Evolutionary conservation across 768 basidiomycete species (phyloP), one percentile per base, ranked within the genome.

Genomic region (Leccinum pellstonianum): DNA sequence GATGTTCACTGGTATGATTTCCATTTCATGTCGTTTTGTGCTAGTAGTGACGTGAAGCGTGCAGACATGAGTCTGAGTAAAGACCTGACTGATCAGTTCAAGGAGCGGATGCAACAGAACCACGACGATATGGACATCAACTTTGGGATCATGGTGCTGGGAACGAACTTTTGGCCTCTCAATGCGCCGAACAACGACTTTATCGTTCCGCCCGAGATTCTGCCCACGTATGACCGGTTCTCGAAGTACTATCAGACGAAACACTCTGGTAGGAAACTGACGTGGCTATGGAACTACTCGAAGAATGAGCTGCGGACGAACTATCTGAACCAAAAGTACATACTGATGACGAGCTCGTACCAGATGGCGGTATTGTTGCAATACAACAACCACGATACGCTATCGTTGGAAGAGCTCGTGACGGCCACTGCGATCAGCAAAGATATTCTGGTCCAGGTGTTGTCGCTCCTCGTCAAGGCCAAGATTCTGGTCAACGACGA

Each of bases 231-330:
- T 71, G 90, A 95, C 59, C 86, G 93, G 48, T 99, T 98, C 81
- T 85, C 87, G 62, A 86, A 87, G 61, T 98, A 94, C 79, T 98
- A 98, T 73, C 90, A 92, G 70, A 86, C 86, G 70, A 94, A 95
- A 74, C 93, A 96, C 73, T 91, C 89, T 3, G 96, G 95, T 14
- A 89, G 96, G 61, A 96, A 96, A 71, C 82, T 99, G 47, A 95
- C 93, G 0, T 99, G 96, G 96, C 77, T 98, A 10, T 99, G 97
- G 97, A 96, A 98, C 69, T 93, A 95, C 73, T 94, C 88, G 57
- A 96, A 96, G 79, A 95, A 95, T 76, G 97, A 99, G 72, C 83
- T 99, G 6, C 86, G 90, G 57, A 95, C 95, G 63, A 95, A 91
- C 70, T 94, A 97, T 75, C 81, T 93, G 56, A 88, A 87, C 69